Conservation (phyloP, 371 early-diverging fungal species). For the Sporodiniella umbellata region DNA sequence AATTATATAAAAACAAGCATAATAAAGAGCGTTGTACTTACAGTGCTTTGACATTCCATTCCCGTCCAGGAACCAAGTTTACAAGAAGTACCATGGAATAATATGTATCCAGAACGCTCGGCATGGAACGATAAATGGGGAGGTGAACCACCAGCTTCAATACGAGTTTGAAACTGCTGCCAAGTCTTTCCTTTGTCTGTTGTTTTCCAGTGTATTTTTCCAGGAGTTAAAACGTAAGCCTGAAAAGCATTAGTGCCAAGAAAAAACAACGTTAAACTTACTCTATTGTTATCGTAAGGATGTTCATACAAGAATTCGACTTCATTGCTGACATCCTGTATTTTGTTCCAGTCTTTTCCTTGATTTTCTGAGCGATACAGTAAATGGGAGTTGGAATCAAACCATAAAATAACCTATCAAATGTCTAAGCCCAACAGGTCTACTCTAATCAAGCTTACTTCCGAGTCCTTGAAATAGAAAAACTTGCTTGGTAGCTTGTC, state of each 20-base stretch:
- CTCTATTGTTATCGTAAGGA: constrained; percentile 53
- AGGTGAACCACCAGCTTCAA: constrained; percentile 35
- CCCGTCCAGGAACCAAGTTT: constrained; percentile 43
- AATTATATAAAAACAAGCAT: too few relatives aligned
- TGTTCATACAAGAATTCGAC: constrained; percentile 53
- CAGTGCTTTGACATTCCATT: constrained; percentile 51
- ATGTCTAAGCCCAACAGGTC: neutral
- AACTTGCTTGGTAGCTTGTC: constrained; percentile 49
- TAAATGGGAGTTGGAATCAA: constrained; percentile 45
- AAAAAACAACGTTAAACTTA: too few relatives aligned
- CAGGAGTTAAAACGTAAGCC: constrained; percentile 61
- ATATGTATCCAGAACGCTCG: constrained; percentile 50
- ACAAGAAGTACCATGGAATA: constrained; percentile 56
- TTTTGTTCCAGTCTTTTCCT: constrained; percentile 61
- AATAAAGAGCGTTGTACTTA: constrained; percentile 12
- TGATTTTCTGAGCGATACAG: constrained; percentile 66
- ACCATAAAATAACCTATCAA: constrained; percentile 54
- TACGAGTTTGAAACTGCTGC: constrained; percentile 56
- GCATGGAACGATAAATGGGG: constrained; percentile 67
- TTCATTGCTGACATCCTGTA: constrained; percentile 37
- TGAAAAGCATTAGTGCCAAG: too few relatives aligned
- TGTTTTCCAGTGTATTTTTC: constrained; percentile 64
- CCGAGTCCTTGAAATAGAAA: constrained; percentile 67
- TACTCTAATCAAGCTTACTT: constrained; percentile 37
- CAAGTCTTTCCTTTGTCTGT: constrained; percentile 63